Percentiles rank a stretch among this genome's conserved stretches.
These are phyloP conservation scores for Geotrichum bryndzae DNA, from an alignment of 1,139 yeast genomes.

Conservation along the genomic window DNA sequence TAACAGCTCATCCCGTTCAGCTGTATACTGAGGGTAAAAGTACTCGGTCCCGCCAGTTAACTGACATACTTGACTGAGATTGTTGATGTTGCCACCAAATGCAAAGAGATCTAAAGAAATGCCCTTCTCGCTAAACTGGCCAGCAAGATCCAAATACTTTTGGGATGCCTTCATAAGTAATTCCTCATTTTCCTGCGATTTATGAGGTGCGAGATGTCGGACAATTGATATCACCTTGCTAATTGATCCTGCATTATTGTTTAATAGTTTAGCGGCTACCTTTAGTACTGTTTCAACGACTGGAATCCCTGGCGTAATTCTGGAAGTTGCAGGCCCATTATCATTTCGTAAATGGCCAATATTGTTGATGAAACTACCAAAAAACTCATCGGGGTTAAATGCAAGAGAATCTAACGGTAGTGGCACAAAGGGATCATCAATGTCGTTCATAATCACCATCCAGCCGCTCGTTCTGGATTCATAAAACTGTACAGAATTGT, in stretches of 20 bases:
- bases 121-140: background rate
- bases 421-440: slow-evolving; percentile 79
- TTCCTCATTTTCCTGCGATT: background rate
- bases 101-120: background rate
- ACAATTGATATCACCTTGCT: background rate
- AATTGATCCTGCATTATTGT: background rate
- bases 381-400: background rate
- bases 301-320: background rate
- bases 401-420: slow-evolving; percentile 30
- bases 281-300: background rate
- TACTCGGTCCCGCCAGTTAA: slow-evolving; percentile 67
- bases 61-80: slow-evolving; percentile 42
- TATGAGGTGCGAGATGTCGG: background rate
- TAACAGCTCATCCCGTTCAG: slow-evolving; percentile 64
- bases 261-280: background rate
- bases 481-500: slow-evolving; percentile 54
- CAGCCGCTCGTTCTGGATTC: slow-evolving; percentile 57
- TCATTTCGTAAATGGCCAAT: background rate
- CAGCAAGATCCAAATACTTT: background rate
- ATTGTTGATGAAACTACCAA: background rate
- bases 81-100: background rate
- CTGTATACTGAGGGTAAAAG: slow-evolving; percentile 61
- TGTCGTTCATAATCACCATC: slow-evolving; percentile 61
- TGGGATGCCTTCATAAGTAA: background rate
- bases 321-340: background rate